Base-by-base conservation (phyloP, 139 green algal species). In the Pleodorina starrii region DNA sequence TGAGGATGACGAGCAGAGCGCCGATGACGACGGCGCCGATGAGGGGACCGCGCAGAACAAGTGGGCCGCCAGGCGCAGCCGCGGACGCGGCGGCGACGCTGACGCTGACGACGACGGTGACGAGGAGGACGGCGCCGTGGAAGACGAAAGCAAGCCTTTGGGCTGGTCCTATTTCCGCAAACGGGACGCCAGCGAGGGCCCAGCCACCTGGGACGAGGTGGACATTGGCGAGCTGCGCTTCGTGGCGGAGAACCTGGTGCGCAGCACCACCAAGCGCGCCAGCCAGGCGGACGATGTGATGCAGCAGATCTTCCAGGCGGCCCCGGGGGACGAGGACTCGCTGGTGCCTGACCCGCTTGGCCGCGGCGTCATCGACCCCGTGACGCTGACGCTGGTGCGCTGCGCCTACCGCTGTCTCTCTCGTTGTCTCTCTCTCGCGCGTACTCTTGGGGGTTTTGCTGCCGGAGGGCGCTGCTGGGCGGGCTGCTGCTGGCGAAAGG, bases 261-360 rank as follows among this genome's bases (percentile, higher is more conserved):
- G 36, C 48, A 83, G 48, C 48, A 83, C 84, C 25, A 89, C 84
- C 11, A 82, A 38, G 38, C 36, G 50, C 2, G 48, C 69, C 48
- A 89, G 50, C 46, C 84, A 89, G 69, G 50, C 69, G 63, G 84
- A 82, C 32, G 84, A 89, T 7, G 84, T 89, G 6, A 82, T 89
- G 0, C 48, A 72, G 35, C 84, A 89, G 84, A 89, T 89, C 36
- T 89, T 89, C 50, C 69, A 83, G 38, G 5, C 25, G 11, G 50
- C 4, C 2, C 48, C 48, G 0, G 84, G 69, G 2, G 69, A 72
- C 2, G 69, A 44, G 17, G 84, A 82, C 25, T 59, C 48, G 12
- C 25, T 51, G 36, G 36, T 91, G 7, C 27, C 54, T 25, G 89
- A 92, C 72, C 89, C 89, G 1, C 89, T 92, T 38, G 89, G 89